phyloP scores from a whole-genome alignment of 805 yeast species.

The Candida schatavii region DNA sequence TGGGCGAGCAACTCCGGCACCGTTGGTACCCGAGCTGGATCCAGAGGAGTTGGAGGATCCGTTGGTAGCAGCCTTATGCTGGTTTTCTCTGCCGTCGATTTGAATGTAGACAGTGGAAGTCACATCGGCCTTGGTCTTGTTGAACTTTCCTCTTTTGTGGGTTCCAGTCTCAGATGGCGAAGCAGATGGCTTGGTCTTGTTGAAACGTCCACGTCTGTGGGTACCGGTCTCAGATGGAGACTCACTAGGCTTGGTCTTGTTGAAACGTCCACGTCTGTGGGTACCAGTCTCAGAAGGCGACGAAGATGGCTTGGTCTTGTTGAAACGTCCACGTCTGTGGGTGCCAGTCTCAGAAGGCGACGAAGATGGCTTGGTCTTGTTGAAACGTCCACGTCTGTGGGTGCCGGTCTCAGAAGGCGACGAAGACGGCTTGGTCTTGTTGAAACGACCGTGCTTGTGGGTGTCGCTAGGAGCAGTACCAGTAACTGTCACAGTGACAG shows the following conservation, averaged over 20 bases:
- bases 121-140: conserved; percentile 33
- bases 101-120: conserved; percentile 25
- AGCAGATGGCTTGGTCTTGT: conserved; percentile 34
- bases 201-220: conserved; percentile 29
- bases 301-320: conserved; percentile 36
- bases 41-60: conserved; percentile 11
- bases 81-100: conserved; percentile 10
- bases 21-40: conserved; percentile 18
- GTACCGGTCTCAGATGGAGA: conserved; percentile 30
- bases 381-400: conserved; percentile 55
- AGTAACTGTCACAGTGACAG: conserved; percentile 31
- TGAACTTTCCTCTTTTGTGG: conserved; percentile 33
- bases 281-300: conserved; percentile 36
- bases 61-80: conserved; percentile 13
- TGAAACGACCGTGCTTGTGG: conserved; percentile 55
- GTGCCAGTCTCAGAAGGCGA: conserved; percentile 21
- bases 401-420: conserved; percentile 34
- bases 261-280: conserved; percentile 29
- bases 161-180: conserved; percentile 30
- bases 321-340: conserved; percentile 11
- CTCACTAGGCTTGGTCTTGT: conserved; percentile 34
- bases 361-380: conserved; percentile 40
- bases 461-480: conserved; percentile 38
- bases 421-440: conserved; percentile 40
- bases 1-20: conserved; percentile 18